Base-by-base conservation (phyloP, 192 early-diverging fungal genomes). In the Umbelopsis ramanniana region DNA sequence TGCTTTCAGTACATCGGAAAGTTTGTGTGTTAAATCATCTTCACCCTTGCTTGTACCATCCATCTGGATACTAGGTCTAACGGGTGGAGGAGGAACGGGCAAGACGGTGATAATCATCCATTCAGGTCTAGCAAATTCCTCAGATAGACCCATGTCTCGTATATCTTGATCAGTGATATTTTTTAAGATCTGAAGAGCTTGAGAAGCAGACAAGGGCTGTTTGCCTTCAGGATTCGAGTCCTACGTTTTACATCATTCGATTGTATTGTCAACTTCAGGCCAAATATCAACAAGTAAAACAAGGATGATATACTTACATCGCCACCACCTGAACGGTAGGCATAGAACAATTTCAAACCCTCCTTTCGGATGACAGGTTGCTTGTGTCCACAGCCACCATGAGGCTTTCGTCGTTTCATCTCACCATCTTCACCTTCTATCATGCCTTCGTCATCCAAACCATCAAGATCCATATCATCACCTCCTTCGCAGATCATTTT, bases 31-130 rank as follows among this genome's bases (percentile, higher is more conserved):
- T 78, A 99, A 87, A 89, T 99, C 97, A 81, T 99, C 98, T 87
- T 99, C 94, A 72, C 92, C 89, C 55, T 87, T 84, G 70, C 90
- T 88, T 3, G 89, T 88, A 52, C 95, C 96, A 66, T 97, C 95
- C 91, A 96, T 93, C 73, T 91, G 89, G 77, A 98, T 94, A 75
- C 95, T 95, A 21, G 98, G 98, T 50, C 98, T 94, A 29, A 99
- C 98, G 7, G 96, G 86, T 83, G 95, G 94, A 1, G 98, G 98
- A 46, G 98, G 95, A 9, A 98, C 96, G 19, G 97, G 94, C 71
- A 99, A 85, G 19, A 95, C 91, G 7, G 95, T 93, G 67, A 97
- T 86, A 66, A 98, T 86, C 95, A 99, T 97, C 97, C 97, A 99
- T 80, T 98, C 97, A 11, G 97, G 97, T 17, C 96, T 88, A 17